These are phyloP conservation scores for Isabelozyma heimii DNA, from an alignment of 805 yeast genomes.

Conservation along the genomic window DNA sequence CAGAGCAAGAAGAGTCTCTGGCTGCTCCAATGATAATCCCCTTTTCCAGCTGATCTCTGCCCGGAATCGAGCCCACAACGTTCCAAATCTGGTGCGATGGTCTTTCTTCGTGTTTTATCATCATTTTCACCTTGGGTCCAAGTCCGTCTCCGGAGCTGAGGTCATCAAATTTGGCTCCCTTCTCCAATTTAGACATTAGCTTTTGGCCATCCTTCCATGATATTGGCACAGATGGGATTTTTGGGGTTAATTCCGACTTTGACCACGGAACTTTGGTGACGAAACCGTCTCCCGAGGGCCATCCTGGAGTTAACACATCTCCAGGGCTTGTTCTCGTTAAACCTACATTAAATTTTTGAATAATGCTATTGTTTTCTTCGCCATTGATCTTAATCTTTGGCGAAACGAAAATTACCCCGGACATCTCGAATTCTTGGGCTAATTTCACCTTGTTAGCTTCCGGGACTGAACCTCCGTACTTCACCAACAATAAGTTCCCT, in stretches of 20 bases:
- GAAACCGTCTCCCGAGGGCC: constrained; percentile 46
- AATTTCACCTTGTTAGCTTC: constrained; percentile 37
- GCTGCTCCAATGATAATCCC: constrained; percentile 80
- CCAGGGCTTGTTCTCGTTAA: constrained; percentile 66
- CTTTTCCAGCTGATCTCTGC: constrained; percentile 73
- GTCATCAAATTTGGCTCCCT: constrained; percentile 29
- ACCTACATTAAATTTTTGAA: constrained; percentile 58
- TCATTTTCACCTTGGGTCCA: constrained; percentile 26
- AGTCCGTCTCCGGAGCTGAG: constrained; percentile 14
- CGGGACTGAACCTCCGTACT: constrained; percentile 48
- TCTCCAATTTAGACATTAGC: constrained; percentile 30
- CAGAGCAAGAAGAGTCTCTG: constrained; percentile 73
- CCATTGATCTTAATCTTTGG: constrained; percentile 16
- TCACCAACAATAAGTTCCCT: constrained; percentile 56
- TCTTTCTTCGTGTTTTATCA: constrained; percentile 39
- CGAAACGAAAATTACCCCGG: constrained; percentile 66
- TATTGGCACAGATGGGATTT: constrained; percentile 74
- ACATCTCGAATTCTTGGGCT: constrained; percentile 58
- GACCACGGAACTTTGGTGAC: constrained; percentile 41
- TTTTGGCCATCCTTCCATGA: constrained; percentile 65
- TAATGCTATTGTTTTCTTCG: constrained; percentile 32
- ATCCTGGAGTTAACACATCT: constrained; percentile 78
- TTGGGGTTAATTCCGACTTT: constrained; percentile 55
- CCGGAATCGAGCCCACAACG: constrained; percentile 71
- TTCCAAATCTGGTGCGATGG: constrained; percentile 72